phyloP scores from a whole-genome alignment of 1,139 yeast genomes.

The Eremothecium gossypii region DNA sequence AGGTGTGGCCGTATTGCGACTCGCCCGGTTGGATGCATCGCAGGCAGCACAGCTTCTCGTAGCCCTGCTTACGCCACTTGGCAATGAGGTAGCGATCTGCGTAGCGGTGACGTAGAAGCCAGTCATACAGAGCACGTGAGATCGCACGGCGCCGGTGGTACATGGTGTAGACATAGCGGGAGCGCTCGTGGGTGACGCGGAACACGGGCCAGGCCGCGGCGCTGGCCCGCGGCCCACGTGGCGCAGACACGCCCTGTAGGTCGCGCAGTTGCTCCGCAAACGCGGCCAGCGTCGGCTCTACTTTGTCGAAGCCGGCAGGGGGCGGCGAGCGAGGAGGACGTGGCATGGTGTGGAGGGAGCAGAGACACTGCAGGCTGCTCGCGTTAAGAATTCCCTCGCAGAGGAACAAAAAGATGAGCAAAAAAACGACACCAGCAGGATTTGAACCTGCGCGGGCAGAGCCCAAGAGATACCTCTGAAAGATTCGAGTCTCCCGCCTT shows the following conservation, averaged over 20 bases:
- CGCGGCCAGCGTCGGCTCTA: conserved; percentile 62
- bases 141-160: conserved; percentile 64
- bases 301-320: conserved; percentile 68
- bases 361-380: not conserved
- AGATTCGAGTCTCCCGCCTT: conserved; percentile 34
- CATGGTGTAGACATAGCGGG: conserved; percentile 67
- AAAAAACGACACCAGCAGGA: conserved; percentile 33
- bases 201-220: conserved; percentile 67
- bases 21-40: conserved; percentile 65
- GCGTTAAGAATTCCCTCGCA: not conserved
- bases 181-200: conserved; percentile 62
- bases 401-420: not conserved
- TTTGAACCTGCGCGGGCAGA: conserved; percentile 36
- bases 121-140: conserved; percentile 60
- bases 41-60: conserved; percentile 78
- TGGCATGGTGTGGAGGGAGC: conserved; percentile 12
- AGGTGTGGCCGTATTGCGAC: conserved; percentile 54
- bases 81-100: conserved; percentile 70
- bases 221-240: conserved; percentile 27
- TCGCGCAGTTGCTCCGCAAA: conserved; percentile 53
- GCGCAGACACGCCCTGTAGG: conserved; percentile 35
- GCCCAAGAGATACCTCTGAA: conserved; percentile 31
- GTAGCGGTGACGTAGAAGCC: conserved; percentile 60
- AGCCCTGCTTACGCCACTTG: conserved; percentile 87
- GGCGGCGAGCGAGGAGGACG: conserved; percentile 26